Base-by-base conservation (phyloP, 352 stramenopile species). In the Globisporangium acanthophoron region DNA sequence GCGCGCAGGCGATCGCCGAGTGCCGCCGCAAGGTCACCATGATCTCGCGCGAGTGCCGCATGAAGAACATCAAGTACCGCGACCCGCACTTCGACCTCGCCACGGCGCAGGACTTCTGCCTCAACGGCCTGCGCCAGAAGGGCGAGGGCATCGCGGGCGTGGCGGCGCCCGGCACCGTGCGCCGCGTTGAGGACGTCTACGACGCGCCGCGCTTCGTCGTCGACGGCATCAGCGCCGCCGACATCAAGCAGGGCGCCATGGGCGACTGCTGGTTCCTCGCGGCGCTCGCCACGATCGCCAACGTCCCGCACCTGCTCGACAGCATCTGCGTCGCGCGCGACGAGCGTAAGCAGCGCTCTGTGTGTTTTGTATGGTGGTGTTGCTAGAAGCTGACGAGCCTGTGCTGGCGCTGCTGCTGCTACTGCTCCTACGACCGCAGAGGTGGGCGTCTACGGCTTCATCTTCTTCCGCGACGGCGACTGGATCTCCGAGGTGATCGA, bases 251-350 rank as follows among this genome's bases (percentile, higher is more conserved):
- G 59, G 85, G 85, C 41, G 69, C 60, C 15, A 68, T 84, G 24
- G 85, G 85, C 18, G 81, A 94, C 64, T 94, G 85, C 68, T 94
- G 85, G 85, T 74, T 94, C 43, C 69, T 94, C 20, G 77, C 82
- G 12, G 82, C 82, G 31, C 69, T 92, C 59, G 79, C 82, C 16
- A 80, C 80, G 51, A 78, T 87, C 35, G 78, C 78, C 48, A 78
- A 89, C 57, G 87, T 86, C 56, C 80, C 81, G 8, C 56, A 65
- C 3, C 53, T 88, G 48, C 79, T 94, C 56, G 74, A 86, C 29
- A 80, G 76, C 52, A 83, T 91, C 40, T 80, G 71, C 54, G 71
- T 79, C 13, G 71, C 71, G 0, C 67, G 71, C 16, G 71, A 79
- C 40, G 71, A 79, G 18, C 51, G 62, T 67, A 61, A n/a, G 61